Percentiles rank a stretch among this genome's conserved stretches.
Conservation (phyloP, 495 filamentous ascomycete species). For the Echria macrotheca region DNA sequence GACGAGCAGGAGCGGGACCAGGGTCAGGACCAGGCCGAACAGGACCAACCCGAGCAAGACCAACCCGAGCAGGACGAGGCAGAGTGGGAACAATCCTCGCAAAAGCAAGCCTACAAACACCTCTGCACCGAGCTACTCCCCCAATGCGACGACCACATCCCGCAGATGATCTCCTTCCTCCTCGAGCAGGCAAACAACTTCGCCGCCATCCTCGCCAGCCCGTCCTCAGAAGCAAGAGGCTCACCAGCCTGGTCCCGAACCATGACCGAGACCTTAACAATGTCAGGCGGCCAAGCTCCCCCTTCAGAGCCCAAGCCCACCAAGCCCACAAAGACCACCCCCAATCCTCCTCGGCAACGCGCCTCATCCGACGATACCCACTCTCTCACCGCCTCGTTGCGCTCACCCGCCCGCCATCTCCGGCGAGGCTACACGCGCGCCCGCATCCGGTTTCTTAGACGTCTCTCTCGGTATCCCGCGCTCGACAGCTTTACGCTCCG, state of each 20-base stretch:
- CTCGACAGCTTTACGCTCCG: conserved; percentile 8
- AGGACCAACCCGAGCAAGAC: too few species aligned
- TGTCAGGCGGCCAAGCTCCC: too few species aligned
- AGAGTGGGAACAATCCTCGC: too few species aligned
- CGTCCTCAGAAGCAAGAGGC: too few species aligned
- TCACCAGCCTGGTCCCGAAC: too few species aligned
- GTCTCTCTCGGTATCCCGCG: neutral
- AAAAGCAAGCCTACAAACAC: neutral
- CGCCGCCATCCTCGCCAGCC: neutral
- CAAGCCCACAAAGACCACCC: too few species aligned
- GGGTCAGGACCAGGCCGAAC: too few species aligned
- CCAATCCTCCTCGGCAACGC: too few species aligned
- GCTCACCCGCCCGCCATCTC: neutral
- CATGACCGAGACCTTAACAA: too few species aligned
- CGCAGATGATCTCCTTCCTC: neutral
- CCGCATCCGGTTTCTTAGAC: neutral
- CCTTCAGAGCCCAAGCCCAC: too few species aligned
- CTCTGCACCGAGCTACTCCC: neutral
- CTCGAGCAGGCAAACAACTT: neutral
- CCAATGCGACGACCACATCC: neutral
- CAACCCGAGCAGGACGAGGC: too few species aligned
- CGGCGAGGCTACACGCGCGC: neutral
- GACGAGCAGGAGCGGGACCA: too few species aligned
- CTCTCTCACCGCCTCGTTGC: neutral
- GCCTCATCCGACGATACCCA: conserved; percentile 1